These are phyloP conservation scores for Aspergillus pseudonomiae DNA, from an alignment of 2,329 filamentous ascomycete genomes.

Conservation along the genomic window DNA sequence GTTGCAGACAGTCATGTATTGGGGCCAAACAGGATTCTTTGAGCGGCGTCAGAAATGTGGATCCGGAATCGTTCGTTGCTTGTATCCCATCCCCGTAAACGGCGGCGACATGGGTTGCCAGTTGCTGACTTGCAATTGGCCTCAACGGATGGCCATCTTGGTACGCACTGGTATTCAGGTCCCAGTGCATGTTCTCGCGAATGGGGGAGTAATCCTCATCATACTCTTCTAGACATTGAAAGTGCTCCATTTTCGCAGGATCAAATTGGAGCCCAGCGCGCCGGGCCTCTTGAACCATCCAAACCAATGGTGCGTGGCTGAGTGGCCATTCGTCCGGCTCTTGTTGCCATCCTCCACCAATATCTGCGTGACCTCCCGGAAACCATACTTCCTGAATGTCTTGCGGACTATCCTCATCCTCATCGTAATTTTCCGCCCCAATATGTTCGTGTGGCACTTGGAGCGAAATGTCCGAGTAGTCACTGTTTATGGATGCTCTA, in stretches of 20 bases:
- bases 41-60: conserved; percentile 61
- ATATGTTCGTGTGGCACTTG: conserved; percentile 26
- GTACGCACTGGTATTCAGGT: conserved; percentile 16
- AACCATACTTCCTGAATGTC: conserved; percentile 79
- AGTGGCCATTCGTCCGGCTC: conserved; percentile 61
- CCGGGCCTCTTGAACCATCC: conserved; percentile 69
- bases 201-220: conserved; percentile 41
- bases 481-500: conserved; percentile 32
- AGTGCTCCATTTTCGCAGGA: conserved; percentile 64
- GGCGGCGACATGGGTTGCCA: conserved; percentile 9
- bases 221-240: conserved; percentile 62
- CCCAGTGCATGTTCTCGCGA: conserved; percentile 25
- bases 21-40: conserved; percentile 57
- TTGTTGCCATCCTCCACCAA: conserved; percentile 75
- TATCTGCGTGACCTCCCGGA: conserved; percentile 75
- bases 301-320: conserved; percentile 69
- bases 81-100: conserved; percentile 22
- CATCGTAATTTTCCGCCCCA: conserved; percentile 26
- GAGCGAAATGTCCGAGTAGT: conserved; percentile 33
- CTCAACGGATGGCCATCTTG: conserved; percentile 20
- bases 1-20: conserved; percentile 73
- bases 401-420: conserved; percentile 54
- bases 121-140: conserved; percentile 12
- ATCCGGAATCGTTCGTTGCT: conserved; percentile 31
- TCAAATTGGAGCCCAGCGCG: conserved; percentile 73